Evolutionary conservation across 805 yeast species (phyloP).

Genomic region (Geotrichum ghanense): DNA sequence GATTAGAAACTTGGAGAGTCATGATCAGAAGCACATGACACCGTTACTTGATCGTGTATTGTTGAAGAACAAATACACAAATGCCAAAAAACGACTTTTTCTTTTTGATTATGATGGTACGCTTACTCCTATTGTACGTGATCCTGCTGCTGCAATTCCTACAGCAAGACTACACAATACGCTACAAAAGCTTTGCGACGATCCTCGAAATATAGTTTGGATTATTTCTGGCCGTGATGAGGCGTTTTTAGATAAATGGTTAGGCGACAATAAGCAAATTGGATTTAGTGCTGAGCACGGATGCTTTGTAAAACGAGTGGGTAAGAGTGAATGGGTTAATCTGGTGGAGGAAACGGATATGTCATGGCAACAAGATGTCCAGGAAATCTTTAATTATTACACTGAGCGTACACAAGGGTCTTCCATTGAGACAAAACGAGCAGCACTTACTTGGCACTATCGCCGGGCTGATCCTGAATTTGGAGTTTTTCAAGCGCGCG

Average conservation of each 20-base stretch:
- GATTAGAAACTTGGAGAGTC: conserved; percentile 23
- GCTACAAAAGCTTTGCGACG: conserved; percentile 49
- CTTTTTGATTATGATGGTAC: conserved; percentile 97
- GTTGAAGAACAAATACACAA: conserved; percentile 45
- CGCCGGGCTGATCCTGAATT: conserved; percentile 89
- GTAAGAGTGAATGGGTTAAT: conserved; percentile 62
- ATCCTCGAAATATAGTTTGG: conserved; percentile 84
- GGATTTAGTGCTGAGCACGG: conserved; percentile 98
- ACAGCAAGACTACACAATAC: conserved; percentile 55
- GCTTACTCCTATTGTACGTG: conserved; percentile 87
- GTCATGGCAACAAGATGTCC: conserved; percentile 88
- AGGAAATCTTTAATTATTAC: conserved; percentile 56
- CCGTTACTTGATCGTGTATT: conserved; percentile 74
- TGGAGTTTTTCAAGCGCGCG: conserved; percentile 76
- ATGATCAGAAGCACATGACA: conserved; percentile 44
- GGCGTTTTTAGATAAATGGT: conserved; percentile 75
- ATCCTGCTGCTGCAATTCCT: conserved; percentile 97
- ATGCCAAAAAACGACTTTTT: conserved; percentile 61
- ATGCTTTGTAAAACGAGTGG: conserved; percentile 73
- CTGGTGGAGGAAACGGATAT: conserved; percentile 74
- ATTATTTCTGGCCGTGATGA: conserved; percentile 94
- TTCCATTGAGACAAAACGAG: conserved; percentile 74
- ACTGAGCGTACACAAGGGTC: conserved; percentile 90
- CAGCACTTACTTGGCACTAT: conserved; percentile 97
- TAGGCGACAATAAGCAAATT: conserved; percentile 54